Conservation (phyloP, 2,329 filamentous ascomycete species). For the Leptosphaerulina australis region DNA sequence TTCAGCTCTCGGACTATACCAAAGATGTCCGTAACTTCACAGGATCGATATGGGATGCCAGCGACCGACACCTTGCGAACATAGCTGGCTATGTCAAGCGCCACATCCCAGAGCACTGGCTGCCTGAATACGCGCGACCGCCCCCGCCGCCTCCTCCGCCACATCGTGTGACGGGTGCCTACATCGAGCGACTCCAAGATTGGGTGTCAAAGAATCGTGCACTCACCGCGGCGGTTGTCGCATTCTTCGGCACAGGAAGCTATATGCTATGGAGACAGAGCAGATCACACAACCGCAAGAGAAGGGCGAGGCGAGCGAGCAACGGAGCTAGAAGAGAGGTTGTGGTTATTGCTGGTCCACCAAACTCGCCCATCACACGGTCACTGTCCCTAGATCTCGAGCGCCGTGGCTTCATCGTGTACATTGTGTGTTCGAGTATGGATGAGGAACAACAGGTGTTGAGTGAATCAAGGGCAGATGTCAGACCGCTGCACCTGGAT, state of each 20-base stretch:
- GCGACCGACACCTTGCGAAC: slow-evolving; percentile 80
- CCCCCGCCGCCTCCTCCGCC: slow-evolving; percentile 56
- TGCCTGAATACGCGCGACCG: slow-evolving; percentile 72
- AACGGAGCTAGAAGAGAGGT: slow-evolving; percentile 90
- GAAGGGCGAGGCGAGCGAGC: slow-evolving; percentile 76
- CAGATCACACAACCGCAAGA: slow-evolving; percentile 63
- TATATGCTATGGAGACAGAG: slow-evolving; percentile 67
- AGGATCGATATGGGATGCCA: slow-evolving; percentile 74
- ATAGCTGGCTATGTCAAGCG: slow-evolving; percentile 75
- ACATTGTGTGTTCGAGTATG: slow-evolving; percentile 81
- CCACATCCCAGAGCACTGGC: slow-evolving; percentile 70
- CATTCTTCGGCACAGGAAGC: slow-evolving; percentile 70
- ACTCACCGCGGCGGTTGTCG: slow-evolving; percentile 71
- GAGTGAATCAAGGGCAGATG: slow-evolving; percentile 76
- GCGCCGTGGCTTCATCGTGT: slow-evolving; percentile 89
- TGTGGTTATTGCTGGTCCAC: slow-evolving; percentile 84
- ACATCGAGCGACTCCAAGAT: slow-evolving; percentile 64
- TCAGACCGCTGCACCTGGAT: slow-evolving; percentile 81
- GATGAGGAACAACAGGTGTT: slow-evolving; percentile 84
- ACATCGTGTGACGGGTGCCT: slow-evolving; percentile 52
- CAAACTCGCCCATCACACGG: slow-evolving; percentile 80
- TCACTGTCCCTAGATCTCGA: slow-evolving; percentile 87
- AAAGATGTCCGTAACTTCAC: slow-evolving; percentile 74
- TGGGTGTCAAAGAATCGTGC: slow-evolving; percentile 78
- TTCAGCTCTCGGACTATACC: slow-evolving; percentile 62